Percentiles rank a stretch among this genome's conserved stretches.
phyloP scores from a whole-genome alignment of 768 basidiomycete species.

The Polyporus arcularius region DNA sequence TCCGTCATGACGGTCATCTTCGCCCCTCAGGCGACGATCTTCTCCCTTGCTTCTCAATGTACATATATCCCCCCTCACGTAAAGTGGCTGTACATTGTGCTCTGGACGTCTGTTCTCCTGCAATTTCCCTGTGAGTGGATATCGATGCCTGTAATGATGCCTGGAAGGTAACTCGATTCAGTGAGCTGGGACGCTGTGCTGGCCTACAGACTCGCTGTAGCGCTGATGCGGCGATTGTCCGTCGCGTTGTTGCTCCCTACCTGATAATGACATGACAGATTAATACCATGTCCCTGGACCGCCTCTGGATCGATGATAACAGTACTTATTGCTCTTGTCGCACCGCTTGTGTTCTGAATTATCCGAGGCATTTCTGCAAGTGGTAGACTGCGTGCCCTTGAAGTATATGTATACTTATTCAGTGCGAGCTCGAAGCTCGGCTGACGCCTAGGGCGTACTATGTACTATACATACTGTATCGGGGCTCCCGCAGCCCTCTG shows the following conservation, averaged over 20 bases:
- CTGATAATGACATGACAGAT: neutral
- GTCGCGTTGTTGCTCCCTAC: neutral
- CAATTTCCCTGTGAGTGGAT: neutral
- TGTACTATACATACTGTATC: no score
- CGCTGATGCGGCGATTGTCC: neutral
- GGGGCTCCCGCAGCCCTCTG: no score
- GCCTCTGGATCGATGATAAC: neutral
- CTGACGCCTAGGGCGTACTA: no score
- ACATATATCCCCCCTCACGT: conserved; percentile 28
- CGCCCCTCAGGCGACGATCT: conserved; percentile 17
- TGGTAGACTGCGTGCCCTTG: no score
- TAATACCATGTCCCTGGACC: neutral
- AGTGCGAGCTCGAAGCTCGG: no score
- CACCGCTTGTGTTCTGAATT: no score
- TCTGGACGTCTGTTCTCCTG: conserved; percentile 14
- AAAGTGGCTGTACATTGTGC: conserved; percentile 23
- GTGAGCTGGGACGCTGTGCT: neutral
- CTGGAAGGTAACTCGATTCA: neutral
- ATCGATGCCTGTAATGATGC: neutral
- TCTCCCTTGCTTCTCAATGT: conserved; percentile 27
- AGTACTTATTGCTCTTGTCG: no score
- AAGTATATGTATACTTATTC: no score
- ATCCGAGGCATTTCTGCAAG: no score
- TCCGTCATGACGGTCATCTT: conserved; percentile 24
- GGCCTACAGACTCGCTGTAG: neutral